A percentile compares a stretch with the other conserved stretches of the same genome.
phyloP scores from a whole-genome alignment of 768 basidiomycete species.

The Panaeolus papilionaceus region DNA sequence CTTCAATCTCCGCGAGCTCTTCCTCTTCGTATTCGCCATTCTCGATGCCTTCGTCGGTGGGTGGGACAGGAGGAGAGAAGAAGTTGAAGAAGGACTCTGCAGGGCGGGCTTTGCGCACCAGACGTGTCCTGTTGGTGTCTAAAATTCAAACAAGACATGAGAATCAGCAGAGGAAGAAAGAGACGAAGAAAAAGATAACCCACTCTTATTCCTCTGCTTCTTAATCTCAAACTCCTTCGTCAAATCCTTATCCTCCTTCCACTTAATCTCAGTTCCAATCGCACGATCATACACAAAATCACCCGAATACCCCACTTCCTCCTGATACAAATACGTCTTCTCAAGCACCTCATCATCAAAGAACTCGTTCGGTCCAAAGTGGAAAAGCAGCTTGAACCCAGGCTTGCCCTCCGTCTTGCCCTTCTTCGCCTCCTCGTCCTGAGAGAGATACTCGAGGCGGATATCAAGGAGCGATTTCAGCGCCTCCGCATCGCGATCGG shows the following conservation, averaged over 20 bases:
- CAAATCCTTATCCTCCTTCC: slow-evolving; percentile 98
- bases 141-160: slow-evolving; percentile 6
- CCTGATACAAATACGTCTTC: slow-evolving; percentile 95
- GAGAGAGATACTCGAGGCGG: slow-evolving; percentile 74
- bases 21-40: slow-evolving; percentile 80
- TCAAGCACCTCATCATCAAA: slow-evolving; percentile 85
- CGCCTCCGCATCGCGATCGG: slow-evolving; percentile 88
- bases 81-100: slow-evolving; percentile 99
- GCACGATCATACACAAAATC: slow-evolving; percentile 97
- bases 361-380: slow-evolving; percentile 83
- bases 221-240: slow-evolving; percentile 98
- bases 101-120: slow-evolving; percentile 86
- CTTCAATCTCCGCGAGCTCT: slow-evolving; percentile 89
- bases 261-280: slow-evolving; percentile 91
- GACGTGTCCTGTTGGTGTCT: slow-evolving; percentile 86
- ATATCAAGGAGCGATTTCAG: slow-evolving; percentile 86
- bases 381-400: slow-evolving; percentile 92
- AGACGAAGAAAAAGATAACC: no score
- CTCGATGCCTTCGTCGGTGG: slow-evolving; percentile 71
- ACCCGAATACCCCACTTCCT: slow-evolving; percentile 93
- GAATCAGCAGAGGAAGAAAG: no score
- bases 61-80: slow-evolving; percentile 84
- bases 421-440: slow-evolving; percentile 43
- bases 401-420: slow-evolving; percentile 64
- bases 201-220: slow-evolving; percentile 99